Evolutionary conservation across 2,329 filamentous ascomycete genomes (phyloP).

Genomic region (Apiospora arundinis): DNA sequence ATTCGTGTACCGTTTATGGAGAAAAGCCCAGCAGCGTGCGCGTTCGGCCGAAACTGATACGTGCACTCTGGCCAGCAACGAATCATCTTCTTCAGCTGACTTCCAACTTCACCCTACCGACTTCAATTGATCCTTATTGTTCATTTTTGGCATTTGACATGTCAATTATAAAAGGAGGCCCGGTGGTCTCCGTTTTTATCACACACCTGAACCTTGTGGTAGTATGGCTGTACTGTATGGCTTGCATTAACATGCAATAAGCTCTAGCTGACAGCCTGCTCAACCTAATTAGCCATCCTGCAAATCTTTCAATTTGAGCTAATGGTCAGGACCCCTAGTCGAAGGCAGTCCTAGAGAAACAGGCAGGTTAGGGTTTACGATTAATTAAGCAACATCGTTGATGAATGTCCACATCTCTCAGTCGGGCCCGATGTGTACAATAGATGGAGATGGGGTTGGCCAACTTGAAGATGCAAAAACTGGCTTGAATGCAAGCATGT

Average conservation of each 20-base stretch:
- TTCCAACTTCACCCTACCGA: background rate
- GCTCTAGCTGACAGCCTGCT: background rate
- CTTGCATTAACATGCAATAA: background rate
- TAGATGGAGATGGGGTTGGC: background rate
- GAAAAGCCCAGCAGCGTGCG: background rate
- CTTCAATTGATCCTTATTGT: background rate
- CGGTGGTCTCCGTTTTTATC: background rate
- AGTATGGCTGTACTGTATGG: too few species aligned
- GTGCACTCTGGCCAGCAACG: background rate
- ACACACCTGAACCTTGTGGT: background rate
- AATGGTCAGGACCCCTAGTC: background rate
- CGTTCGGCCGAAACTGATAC: background rate
- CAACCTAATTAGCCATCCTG: background rate
- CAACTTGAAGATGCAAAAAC: background rate
- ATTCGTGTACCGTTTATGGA: constrained; percentile 17
- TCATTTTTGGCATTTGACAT: background rate
- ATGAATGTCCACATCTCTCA: background rate
- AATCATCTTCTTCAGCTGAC: background rate
- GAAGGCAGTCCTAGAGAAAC: background rate
- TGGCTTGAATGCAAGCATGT: background rate
- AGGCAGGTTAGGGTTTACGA: background rate
- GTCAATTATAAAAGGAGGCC: background rate
- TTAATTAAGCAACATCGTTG: background rate
- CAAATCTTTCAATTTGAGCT: background rate
- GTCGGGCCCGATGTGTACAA: background rate